Base-by-base conservation (phyloP, 2,329 filamentous ascomycete species). In the Helminthosporium solani region DNA sequence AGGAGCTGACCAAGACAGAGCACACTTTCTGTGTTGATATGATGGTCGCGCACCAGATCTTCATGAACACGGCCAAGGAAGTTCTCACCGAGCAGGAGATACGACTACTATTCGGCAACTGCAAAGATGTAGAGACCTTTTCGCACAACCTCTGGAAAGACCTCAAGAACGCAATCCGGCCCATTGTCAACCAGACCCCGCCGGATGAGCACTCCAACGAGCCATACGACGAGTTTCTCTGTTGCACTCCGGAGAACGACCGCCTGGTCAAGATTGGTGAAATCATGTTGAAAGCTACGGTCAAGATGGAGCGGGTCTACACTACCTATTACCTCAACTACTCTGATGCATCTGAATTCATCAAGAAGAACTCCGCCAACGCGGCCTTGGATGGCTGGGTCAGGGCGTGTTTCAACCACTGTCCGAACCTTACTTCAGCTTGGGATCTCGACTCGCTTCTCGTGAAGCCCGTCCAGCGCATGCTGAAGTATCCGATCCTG, bases 31-130 rank as follows among this genome's bases (percentile, higher is more conserved):
- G 95, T 46, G 84, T 90, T 53, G 94, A 99, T 67, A 92, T 99
- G 89, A 96, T 91, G 67, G 92, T 99, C 42, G 87, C 96, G 2
- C 90, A 95, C 63, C 91, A 97, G 64, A 97, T 99, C 44, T 99
- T 97, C 77, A 95, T 95, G 70, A 90, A 89, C 34, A 97, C 94
- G 0, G 88, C 90, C 1, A 84, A 87, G 45, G 83, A 89, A 7
- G 83, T 90, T 53, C 80, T 96, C 21, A 88, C 87, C 34, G 75
- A 82, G 33, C 88, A 92, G 53, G 95, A 95, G 52, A 85, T 95
- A 60, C 95, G 91, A 65, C 79, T 88, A 11, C 83, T 99, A 14
- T 99, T 99, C 69, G 86, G 90, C 52, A 99, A 99, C 63, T 91
- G 88, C 3, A 88, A 94, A 59, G 87, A 96, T 60, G 85, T 99